These are phyloP conservation scores for Hygrophoropsis aurantiaca DNA, from an alignment of 768 basidiomycete genomes.

Conservation along the genomic window DNA sequence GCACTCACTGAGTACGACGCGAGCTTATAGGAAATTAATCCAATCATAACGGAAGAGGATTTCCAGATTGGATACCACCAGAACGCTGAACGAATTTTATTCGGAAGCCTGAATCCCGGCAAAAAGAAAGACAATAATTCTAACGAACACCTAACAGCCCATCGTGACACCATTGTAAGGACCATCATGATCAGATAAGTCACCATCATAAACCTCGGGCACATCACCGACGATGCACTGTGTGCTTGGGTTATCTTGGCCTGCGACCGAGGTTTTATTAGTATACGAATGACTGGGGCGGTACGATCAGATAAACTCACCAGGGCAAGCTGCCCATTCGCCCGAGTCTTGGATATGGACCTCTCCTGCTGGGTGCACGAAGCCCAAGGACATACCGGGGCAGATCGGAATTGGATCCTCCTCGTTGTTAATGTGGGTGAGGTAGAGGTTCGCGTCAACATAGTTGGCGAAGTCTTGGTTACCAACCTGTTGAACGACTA, in stretches of 20 bases:
- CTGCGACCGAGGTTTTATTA: constrained; percentile 20
- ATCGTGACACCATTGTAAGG: constrained; percentile 37
- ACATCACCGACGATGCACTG: constrained; percentile 56
- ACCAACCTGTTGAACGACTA: constrained; percentile 27
- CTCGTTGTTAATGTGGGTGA: constrained; percentile 38
- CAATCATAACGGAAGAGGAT: no score
- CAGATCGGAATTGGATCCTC: constrained; percentile 45
- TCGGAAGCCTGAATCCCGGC: no score
- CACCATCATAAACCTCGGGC: constrained; percentile 41
- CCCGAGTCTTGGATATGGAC: constrained; percentile 43
- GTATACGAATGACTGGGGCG: neutral
- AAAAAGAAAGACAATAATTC: neutral
- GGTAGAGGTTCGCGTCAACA: constrained; percentile 34
- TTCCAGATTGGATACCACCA: no score
- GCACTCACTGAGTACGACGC: no score
- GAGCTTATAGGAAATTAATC: no score
- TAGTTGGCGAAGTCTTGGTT: constrained; percentile 45
- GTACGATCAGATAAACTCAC: constrained; percentile 20
- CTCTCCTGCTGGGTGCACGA: constrained; percentile 48
- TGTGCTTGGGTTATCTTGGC: constrained; percentile 51
- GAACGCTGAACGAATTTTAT: no score
- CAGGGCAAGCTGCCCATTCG: constrained; percentile 50
- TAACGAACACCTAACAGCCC: constrained; percentile 12
- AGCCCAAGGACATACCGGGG: constrained; percentile 38
- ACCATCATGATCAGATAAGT: constrained; percentile 42